Base-by-base conservation (phyloP, 768 basidiomycete species). In the Calocybe gangraenosa region DNA sequence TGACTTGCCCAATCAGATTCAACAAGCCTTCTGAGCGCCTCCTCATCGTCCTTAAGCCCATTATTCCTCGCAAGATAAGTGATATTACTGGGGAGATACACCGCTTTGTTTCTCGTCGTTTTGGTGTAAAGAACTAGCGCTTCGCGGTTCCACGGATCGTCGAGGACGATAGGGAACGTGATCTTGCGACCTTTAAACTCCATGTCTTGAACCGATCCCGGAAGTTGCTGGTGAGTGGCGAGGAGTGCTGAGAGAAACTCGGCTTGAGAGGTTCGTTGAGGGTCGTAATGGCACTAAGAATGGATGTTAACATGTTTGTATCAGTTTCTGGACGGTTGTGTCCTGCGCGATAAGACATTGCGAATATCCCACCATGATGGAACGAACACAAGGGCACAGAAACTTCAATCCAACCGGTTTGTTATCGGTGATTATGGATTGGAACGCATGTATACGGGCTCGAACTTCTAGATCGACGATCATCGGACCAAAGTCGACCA, bases 51-150 rank as follows among this genome's bases (percentile, higher is more conserved):
- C 11, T 62, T 51, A 8, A 84, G 61, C 0, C 81, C 81, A 51
- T 83, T 84, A 35, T 82, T 83, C 31, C 63, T 65, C 0, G 81
- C 81, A 1, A 86, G 69, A 53, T 85, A 85, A 31, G 82, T 77
- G 28, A 84, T 63, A 51, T 87, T 86, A 57, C 76, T 80, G 0
- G 83, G 84, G 0, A 87, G 63, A 58, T 86, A 87, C 1, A 77
- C 78, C 0, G 83, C 82, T 40, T 72, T 72, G 37, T 73, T 67
- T 8, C 84, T 66, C 0, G 66, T 75, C 0, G 75, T 72, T 6
- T 59, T 62, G 74, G 76, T 81, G 57, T 87, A 84, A 17, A 75
- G 68, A 35, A 71, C 58, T 20, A 84, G 63, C 3, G 82, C 80
- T 9, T 78, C 78, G 7, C 65, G 65, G 47, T 58, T 74, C 74